A percentile compares a stretch with the other conserved stretches of the same genome.
Conservation (phyloP, 306 rosid genomes). For the Rosa persica region DNA sequence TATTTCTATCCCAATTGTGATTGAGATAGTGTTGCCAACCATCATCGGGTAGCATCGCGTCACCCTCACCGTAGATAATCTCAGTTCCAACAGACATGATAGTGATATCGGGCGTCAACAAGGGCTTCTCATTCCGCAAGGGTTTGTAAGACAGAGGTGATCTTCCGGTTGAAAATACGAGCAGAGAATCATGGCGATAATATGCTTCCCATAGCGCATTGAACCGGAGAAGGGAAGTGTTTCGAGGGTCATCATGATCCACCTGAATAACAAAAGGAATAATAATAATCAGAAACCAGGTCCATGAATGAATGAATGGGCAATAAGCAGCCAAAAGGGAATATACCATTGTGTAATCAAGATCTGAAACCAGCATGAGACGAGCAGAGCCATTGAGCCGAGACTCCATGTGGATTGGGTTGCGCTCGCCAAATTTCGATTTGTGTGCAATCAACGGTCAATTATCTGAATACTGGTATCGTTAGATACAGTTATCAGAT, state of each 20-base stretch:
- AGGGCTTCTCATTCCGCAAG: slow-evolving; percentile 57
- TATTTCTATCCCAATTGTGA: slow-evolving; percentile 62
- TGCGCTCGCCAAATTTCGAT: too few relatives aligned
- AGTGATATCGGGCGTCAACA: slow-evolving; percentile 75
- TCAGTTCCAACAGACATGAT: slow-evolving; percentile 85
- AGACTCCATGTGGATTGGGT: slow-evolving; percentile 36
- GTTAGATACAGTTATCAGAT: too few relatives aligned
- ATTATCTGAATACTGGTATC: too few relatives aligned
- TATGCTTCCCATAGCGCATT: slow-evolving; percentile 81
- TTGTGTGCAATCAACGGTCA: too few relatives aligned
- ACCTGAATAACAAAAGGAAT: slow-evolving; percentile 42
- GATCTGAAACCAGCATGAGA: slow-evolving; percentile 86
- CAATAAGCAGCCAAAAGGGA: background rate
- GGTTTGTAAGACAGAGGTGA: slow-evolving; percentile 53
- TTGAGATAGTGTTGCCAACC: slow-evolving; percentile 57
- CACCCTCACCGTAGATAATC: slow-evolving; percentile 64
- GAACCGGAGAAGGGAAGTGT: slow-evolving; percentile 62
- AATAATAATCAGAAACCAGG: background rate
- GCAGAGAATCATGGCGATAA: slow-evolving; percentile 73
- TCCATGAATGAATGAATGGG: background rate
- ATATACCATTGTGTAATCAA: slow-evolving; percentile 76
- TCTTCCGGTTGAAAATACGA: slow-evolving; percentile 89
- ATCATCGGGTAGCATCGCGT: slow-evolving; percentile 39
- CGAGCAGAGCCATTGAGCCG: slow-evolving; percentile 51
- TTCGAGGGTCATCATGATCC: slow-evolving; percentile 65